A percentile compares a stretch with the other conserved stretches of the same genome.
Conservation (phyloP, 176 grass and related monocot genomes). For the Musa acuminata region DNA sequence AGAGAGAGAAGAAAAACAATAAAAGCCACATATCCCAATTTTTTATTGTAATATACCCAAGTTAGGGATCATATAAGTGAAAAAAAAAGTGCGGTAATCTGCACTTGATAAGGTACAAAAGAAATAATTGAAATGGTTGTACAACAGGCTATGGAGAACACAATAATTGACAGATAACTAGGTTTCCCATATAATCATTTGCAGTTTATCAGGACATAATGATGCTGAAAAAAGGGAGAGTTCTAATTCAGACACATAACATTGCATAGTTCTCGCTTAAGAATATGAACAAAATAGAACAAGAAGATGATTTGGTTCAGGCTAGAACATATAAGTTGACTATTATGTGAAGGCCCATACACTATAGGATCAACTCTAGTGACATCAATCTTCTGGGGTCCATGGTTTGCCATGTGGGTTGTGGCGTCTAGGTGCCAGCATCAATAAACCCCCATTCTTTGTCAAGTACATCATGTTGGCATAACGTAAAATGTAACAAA, state of each 20-base stretch:
- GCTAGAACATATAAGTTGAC: not conserved
- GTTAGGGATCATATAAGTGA: not conserved
- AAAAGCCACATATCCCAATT: not conserved
- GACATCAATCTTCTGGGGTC: too few species aligned
- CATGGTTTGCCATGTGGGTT: too few species aligned
- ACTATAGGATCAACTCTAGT: not conserved
- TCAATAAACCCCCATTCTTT: not conserved
- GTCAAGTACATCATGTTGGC: not conserved
- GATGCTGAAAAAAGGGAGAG: not conserved
- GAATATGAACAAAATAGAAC: not conserved
- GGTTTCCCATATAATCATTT: too few species aligned
- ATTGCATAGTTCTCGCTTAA: not conserved
- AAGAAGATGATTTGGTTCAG: not conserved
- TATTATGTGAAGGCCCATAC: not conserved
- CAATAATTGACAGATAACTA: not conserved
- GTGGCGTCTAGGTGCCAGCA: not conserved
- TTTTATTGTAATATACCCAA: not conserved
- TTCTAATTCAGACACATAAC: not conserved
- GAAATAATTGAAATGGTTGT: not conserved
- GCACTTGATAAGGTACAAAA: not conserved
- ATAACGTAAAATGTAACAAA: not conserved
- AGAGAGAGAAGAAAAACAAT: not conserved
- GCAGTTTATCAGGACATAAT: too few species aligned
- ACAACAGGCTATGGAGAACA: not conserved
- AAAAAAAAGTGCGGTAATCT: not conserved